Evolutionary conservation across 768 basidiomycete genomes (phyloP), one percentile per base, ranked within the genome.

Genomic region (Podaxis rugospora): DNA sequence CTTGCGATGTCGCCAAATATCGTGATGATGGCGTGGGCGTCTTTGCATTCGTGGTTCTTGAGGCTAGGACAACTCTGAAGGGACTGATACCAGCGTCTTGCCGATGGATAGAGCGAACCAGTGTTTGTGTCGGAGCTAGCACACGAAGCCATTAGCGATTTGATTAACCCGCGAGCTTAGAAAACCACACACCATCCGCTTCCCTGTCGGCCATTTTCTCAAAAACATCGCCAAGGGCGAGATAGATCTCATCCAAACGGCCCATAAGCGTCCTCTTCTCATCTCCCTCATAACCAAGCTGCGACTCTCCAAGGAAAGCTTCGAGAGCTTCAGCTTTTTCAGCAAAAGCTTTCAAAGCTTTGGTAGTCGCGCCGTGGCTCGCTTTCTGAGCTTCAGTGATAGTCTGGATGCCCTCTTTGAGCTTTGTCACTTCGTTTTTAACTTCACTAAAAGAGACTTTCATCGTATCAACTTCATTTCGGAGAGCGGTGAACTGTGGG

Each of bases 171-270:
- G 21, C 10, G 51, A 40, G 13, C 3, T 16, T 13, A 25, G 5
- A 4, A 58, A n/a, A 57, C 4, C n/a, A 58, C 57, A 35, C 9
- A 50, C 57, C 49, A 25, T 50, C 47, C 0, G 47, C 49, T 25
- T 37, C 57, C 16, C 5, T 32, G 25, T 58, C 57, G 2, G 46
- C 23, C 35, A 51, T 21, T 50, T 39, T 58, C 35, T 58, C 57
- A 13, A 39, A 10, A 28, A 58, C 18, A 0, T 51, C 47, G 6
- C 49, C 57, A 23, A 58, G n/a, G 1, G 49, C 35, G 9, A 50
- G 32, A 27, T n/a, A 39, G 2, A 58, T 49, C 36, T 58, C 57
- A 23, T 58, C 47, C 57, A 58, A 51, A 21, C 57, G 47, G 23
- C 47, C 57, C 36, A 58, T 58, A 9, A 58, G 35, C 5, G 57